Percentiles rank a stretch among this genome's conserved stretches.
phyloP scores from a whole-genome alignment of 2,329 filamentous ascomycete genomes.

The Colletotrichum aenigma region DNA sequence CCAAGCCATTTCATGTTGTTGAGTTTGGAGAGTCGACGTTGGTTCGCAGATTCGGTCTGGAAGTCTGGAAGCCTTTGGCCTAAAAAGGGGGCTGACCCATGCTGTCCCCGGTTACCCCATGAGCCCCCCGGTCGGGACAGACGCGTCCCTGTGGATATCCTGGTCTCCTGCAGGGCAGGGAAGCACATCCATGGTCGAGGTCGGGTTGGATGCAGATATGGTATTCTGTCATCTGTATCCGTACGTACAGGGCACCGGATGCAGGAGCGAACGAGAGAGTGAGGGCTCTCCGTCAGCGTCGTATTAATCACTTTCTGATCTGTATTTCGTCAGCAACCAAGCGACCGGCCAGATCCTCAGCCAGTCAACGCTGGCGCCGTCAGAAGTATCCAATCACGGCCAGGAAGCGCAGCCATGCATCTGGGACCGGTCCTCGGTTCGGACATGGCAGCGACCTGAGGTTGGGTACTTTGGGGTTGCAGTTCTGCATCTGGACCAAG shows the following conservation, averaged over 20 bases:
- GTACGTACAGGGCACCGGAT: not conserved
- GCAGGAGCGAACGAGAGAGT: not conserved
- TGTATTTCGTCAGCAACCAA: not conserved
- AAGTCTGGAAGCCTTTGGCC: not conserved
- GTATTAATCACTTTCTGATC: not conserved
- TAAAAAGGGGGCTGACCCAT: not conserved
- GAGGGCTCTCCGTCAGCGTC: constrained; percentile 5
- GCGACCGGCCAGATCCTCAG: not conserved
- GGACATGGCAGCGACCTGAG: not conserved
- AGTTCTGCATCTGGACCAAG: not conserved
- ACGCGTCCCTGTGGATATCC: not conserved
- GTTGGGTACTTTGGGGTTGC: not conserved
- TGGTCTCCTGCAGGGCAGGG: not conserved
- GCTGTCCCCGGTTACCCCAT: not conserved
- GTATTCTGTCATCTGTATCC: not conserved
- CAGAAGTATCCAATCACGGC: not conserved
- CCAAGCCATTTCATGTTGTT: constrained; percentile 1
- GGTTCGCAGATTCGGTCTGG: not conserved
- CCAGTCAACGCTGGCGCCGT: not conserved
- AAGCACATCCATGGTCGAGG: not conserved
- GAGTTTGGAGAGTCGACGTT: not conserved
- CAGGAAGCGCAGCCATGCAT: not conserved
- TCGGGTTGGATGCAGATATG: not conserved
- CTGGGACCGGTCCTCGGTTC: not conserved
- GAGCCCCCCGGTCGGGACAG: not conserved